Conservation (phyloP, 352 stramenopile genomes). For the Phytophthora cryptogea region DNA sequence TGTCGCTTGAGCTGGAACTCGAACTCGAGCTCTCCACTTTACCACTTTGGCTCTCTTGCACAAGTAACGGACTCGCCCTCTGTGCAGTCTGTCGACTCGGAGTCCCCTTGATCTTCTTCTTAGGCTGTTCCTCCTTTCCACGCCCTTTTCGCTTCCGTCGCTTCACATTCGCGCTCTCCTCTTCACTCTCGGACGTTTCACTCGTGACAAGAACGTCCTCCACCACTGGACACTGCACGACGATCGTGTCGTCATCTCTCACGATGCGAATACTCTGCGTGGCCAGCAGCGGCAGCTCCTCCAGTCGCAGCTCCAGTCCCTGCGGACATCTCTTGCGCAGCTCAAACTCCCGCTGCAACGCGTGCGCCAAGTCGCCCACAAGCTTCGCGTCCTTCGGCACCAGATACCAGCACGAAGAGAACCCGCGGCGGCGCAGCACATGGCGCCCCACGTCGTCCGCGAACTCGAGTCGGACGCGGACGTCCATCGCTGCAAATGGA, state of each 20-base stretch:
- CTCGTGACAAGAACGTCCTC: neutral
- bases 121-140: constrained; percentile 9
- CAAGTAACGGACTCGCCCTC: neutral
- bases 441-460: constrained; percentile 50
- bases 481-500: constrained; percentile 6
- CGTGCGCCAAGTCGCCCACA: constrained; percentile 66
- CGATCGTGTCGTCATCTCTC: constrained; percentile 65
- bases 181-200: constrained; percentile 15
- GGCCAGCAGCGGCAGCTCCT: constrained; percentile 62
- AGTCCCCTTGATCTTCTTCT: constrained; percentile 18
- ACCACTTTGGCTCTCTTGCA: constrained; percentile 4
- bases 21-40: constrained; percentile 20
- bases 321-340: constrained; percentile 45
- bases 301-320: constrained; percentile 59
- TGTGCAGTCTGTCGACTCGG: neutral
- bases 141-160: constrained; percentile 19
- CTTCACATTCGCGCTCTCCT: neutral
- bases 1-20: constrained; percentile 13
- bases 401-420: constrained; percentile 72
- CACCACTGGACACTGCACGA: constrained; percentile 46
- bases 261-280: constrained; percentile 63
- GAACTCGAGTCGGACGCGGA: constrained; percentile 55
- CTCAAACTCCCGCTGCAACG: constrained; percentile 62
- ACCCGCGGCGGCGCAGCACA: constrained; percentile 50
- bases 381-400: constrained; percentile 47